Conservation (phyloP, 2,329 filamentous ascomycete genomes). For the Neofusicoccum kwambonambiense region DNA sequence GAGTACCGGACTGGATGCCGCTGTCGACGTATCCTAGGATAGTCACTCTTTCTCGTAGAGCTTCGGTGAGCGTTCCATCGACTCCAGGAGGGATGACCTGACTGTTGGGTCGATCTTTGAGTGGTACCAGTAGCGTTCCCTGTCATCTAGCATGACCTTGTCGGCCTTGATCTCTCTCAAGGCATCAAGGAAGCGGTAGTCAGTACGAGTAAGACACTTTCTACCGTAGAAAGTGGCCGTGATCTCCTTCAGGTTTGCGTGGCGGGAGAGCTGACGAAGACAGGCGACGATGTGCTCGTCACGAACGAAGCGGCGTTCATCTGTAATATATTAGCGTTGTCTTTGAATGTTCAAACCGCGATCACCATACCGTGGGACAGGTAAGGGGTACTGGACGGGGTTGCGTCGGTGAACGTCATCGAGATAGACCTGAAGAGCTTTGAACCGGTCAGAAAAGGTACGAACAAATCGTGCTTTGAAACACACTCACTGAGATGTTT, state of each 20-base stretch:
- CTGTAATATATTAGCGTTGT: constrained; percentile 22
- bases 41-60: constrained; percentile 28
- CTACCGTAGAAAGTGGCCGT: constrained; percentile 45
- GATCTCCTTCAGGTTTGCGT: constrained; percentile 44
- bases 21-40: neutral
- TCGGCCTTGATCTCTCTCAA: constrained; percentile 47
- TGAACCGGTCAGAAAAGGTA: neutral
- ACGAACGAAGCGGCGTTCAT: constrained; percentile 49
- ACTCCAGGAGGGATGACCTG: constrained; percentile 32
- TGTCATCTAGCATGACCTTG: constrained; percentile 30
- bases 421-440: constrained; percentile 45
- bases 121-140: constrained; percentile 24
- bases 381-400: constrained; percentile 40
- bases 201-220: constrained; percentile 30
- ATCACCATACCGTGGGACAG: constrained; percentile 25
- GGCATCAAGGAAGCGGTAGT: constrained; percentile 46
- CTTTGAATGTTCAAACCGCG: neutral
- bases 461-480: neutral
- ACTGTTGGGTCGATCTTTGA: constrained; percentile 36
- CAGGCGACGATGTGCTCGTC: constrained; percentile 48
- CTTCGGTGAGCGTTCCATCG: constrained; percentile 38
- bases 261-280: constrained; percentile 42
- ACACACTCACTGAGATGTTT: constrained; percentile 36
- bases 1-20: too few species aligned
- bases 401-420: constrained; percentile 47